These are phyloP conservation scores for Tetracentron sinense DNA, from an alignment of 164 flowering plant species.

Conservation along the genomic window DNA sequence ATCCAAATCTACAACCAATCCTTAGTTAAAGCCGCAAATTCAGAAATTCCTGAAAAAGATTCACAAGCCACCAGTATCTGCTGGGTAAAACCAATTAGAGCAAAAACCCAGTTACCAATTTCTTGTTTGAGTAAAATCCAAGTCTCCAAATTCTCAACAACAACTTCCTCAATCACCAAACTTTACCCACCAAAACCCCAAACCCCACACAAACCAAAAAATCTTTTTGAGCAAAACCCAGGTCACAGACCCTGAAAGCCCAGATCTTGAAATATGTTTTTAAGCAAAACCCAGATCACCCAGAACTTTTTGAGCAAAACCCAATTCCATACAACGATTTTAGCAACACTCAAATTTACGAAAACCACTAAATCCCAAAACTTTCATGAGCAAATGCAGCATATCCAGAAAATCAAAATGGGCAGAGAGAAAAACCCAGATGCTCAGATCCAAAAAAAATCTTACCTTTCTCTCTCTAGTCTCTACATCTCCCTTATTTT, in stretches of 20 bases:
- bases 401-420: neutral
- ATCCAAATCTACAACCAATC: neutral
- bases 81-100: conserved; percentile 3
- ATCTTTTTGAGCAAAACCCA: neutral
- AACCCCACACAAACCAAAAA: neutral
- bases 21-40: neutral
- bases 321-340: neutral
- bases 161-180: conserved; percentile 9
- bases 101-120: conserved; percentile 4
- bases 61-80: neutral
- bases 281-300: conserved; percentile 14
- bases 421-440: neutral
- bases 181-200: conserved; percentile 9
- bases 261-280: no score
- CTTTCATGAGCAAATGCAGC: conserved; percentile 9
- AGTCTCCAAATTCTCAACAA: neutral
- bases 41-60: conserved; percentile 1
- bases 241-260: conserved; percentile 9
- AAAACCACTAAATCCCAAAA: neutral
- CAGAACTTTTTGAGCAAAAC: neutral
- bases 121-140: neutral
- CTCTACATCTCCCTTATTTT: neutral
- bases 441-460: neutral
- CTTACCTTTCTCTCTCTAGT: neutral
- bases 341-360: neutral